Evolutionary conservation across 148 eudicot species (phyloP).

Genomic region (Silene conica): DNA sequence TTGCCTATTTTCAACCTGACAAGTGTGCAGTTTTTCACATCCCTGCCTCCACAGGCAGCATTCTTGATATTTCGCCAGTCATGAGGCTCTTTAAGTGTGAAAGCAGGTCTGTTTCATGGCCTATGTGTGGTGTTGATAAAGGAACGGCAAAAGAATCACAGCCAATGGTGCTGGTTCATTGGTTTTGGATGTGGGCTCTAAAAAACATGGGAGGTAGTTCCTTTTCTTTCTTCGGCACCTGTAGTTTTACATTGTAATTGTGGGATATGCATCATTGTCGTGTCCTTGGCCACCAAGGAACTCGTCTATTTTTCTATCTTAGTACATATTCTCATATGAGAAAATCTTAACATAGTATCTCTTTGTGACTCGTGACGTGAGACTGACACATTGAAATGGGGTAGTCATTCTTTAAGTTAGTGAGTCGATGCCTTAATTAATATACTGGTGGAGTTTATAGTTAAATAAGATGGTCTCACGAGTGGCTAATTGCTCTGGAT

Average conservation of each 20-base stretch:
- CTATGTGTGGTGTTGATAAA: constrained; percentile 49
- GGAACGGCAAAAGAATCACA: constrained; percentile 41
- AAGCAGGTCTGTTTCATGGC: constrained; percentile 65
- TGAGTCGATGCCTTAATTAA: background rate
- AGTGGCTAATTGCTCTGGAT: background rate
- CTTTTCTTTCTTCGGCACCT: background rate
- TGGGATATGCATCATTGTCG: background rate
- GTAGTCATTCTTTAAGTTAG: background rate
- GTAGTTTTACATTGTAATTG: background rate
- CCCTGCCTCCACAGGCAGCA: constrained; percentile 47
- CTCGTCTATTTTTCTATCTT: background rate
- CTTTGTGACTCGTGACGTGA: too few relatives aligned
- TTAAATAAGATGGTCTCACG: background rate
- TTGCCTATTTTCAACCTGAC: background rate
- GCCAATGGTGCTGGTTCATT: constrained; percentile 35
- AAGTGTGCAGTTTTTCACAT: background rate
- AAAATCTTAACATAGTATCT: background rate
- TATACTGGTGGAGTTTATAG: background rate
- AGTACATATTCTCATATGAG: background rate
- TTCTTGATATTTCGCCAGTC: constrained; percentile 83
- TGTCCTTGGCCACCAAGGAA: background rate
- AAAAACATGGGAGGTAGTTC: constrained; percentile 50
- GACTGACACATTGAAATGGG: too few relatives aligned
- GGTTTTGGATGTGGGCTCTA: constrained; percentile 68
- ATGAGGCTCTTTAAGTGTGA: constrained; percentile 86